Conservation (phyloP, 2,329 filamentous ascomycete genomes). For the Epichloe gansuensis region DNA sequence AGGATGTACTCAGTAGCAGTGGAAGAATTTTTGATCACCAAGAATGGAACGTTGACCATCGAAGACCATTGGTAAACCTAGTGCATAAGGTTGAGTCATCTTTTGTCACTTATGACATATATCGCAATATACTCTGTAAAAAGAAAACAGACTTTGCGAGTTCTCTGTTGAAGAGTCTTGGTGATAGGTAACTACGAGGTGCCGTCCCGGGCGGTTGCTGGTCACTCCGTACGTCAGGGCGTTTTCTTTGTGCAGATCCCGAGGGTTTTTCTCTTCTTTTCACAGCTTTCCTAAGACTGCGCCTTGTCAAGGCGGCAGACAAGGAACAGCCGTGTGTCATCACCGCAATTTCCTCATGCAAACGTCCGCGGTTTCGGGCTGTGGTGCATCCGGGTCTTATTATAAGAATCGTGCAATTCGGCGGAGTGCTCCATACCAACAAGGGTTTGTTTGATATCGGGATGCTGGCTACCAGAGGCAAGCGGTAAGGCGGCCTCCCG, state of each 20-base stretch:
- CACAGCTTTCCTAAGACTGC: background rate
- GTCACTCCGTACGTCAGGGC: background rate
- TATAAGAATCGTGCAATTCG: background rate
- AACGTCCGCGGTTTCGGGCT: background rate
- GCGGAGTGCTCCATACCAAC: background rate
- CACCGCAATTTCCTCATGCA: conserved; percentile 1
- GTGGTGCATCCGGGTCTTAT: background rate
- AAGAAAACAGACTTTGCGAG: background rate
- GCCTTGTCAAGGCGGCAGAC: background rate
- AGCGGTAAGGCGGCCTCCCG: background rate
- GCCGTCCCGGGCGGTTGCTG: background rate
- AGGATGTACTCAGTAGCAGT: conserved; percentile 27
- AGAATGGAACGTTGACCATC: conserved; percentile 30
- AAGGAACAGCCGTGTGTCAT: background rate
- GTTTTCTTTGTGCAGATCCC: background rate
- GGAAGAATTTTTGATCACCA: conserved; percentile 32
- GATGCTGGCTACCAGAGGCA: background rate
- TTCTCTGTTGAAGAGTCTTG: background rate
- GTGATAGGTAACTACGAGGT: background rate
- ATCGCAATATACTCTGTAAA: background rate
- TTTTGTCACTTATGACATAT: background rate
- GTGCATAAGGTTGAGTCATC: background rate
- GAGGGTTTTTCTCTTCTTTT: background rate
- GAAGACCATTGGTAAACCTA: conserved; percentile 11
- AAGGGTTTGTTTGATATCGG: background rate